Evolutionary conservation across 257 asterid genomes (phyloP).

Genomic region (Lycium ferocissimum): DNA sequence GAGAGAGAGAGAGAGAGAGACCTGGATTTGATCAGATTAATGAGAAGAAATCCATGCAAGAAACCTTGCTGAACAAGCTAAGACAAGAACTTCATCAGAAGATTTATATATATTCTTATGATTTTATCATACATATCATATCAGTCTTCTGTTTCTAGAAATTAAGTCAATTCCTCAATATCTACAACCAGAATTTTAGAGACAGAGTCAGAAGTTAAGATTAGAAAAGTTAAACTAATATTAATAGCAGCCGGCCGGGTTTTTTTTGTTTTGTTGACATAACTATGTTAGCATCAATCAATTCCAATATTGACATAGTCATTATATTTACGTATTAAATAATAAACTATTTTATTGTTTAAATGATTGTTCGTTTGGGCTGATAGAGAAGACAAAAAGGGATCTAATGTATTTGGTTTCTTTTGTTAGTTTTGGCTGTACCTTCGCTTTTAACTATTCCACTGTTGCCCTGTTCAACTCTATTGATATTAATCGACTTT

Average conservation of each 20-base stretch:
- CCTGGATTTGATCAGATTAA: not conserved
- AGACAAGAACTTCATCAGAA: not conserved
- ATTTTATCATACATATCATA: not conserved
- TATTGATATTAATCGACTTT: too few species aligned
- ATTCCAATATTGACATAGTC: slow-evolving; percentile 9
- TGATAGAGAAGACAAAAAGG: slow-evolving; percentile 21
- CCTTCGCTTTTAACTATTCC: not conserved
- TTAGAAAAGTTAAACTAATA: not conserved
- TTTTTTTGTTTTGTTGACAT: not conserved
- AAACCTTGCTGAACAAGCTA: not conserved
- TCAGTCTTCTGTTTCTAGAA: not conserved
- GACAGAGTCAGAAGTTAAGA: not conserved
- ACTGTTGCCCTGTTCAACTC: too few species aligned
- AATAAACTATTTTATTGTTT: not conserved
- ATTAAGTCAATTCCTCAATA: not conserved
- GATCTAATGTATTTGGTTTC: slow-evolving; percentile 7
- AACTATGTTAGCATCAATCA: not conserved
- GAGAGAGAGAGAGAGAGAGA: not conserved
- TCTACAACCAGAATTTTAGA: slow-evolving; percentile 7
- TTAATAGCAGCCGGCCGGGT: slow-evolving; percentile 12
- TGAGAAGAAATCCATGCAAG: not conserved
- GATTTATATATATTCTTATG: not conserved
- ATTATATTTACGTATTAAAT: not conserved
- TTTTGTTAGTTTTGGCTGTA: not conserved
- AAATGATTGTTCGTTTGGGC: slow-evolving; percentile 9